Evolutionary conservation across 2,329 filamentous ascomycete species (phyloP), one percentile per base, ranked within the genome.

Genomic region (Corniculantispora saksenae): DNA sequence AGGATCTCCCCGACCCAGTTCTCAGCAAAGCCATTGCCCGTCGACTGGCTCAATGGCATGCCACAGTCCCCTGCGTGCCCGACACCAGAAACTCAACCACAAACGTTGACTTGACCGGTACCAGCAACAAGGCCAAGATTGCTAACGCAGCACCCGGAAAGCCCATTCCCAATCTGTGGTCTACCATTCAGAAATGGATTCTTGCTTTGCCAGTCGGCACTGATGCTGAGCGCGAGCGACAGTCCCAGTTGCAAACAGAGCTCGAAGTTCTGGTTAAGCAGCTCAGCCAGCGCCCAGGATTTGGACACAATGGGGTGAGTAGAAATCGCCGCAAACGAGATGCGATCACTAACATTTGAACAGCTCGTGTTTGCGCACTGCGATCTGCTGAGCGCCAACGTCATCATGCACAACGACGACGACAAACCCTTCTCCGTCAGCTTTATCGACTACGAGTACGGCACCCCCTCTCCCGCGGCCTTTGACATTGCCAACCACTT

Each of bases 401-500:
- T 99, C 69, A 98, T 99, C 73, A 87, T 97, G 69, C 84, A 92
- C 69, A 74, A 72, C 53, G 70, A 78, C 35, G 72, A 70, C 45
- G 66, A 75, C 82, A 57, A 83, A 47, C 65, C 56, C 13, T 50
- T 61, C 7, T 66, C 79, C 3, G 90, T 94, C 63, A 87, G 86
- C 74, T 98, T 99, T 79, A 99, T 99, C 76, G 95, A 99, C 80
- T 99, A 98, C 81, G 95, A 99, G 78, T 99, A 99, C 78, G 93
- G 94, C 17, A 95, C 93, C 5, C 94, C 95, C 2, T 94, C 94
- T 1, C 94, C 94, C 1, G 93, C 94, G 4, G 94, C 94, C 2
- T 99, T 99, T 78, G 95, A 99, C 76, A 89, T 99, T 71, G 91
- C 94, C 59, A 99, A 99, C 80, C 95, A 99, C 82, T 97, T 99